Conservation (phyloP, 148 eudicot genomes). For the Chenopodium quinoa region DNA sequence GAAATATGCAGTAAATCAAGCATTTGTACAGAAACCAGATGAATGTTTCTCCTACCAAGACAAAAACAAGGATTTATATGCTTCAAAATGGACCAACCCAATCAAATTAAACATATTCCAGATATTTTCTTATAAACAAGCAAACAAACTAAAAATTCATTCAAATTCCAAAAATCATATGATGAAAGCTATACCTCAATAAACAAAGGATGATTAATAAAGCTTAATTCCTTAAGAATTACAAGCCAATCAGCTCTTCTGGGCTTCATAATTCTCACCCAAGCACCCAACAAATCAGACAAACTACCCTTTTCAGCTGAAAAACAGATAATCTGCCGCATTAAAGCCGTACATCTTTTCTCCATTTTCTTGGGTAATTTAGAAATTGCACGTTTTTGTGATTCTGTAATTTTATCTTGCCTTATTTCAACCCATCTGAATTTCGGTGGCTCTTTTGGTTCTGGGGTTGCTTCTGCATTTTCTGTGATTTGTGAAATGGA, state of each 20-base stretch:
- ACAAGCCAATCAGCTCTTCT: conserved; percentile 85
- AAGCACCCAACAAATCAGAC: conserved; percentile 49
- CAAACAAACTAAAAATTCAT: background rate
- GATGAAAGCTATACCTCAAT: conserved; percentile 43
- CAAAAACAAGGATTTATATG: background rate
- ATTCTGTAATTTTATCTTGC: conserved; percentile 40
- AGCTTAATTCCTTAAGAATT: conserved; percentile 70
- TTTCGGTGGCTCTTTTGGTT: conserved; percentile 29
- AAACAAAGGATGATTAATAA: conserved; percentile 59
- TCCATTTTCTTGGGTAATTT: conserved; percentile 64
- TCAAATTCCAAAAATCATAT: background rate
- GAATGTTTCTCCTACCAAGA: background rate
- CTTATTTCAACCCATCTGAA: conserved; percentile 55
- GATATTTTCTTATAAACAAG: background rate
- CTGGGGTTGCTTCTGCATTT: conserved; percentile 18
- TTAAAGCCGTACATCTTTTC: conserved; percentile 66
- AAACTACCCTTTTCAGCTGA: conserved; percentile 46
- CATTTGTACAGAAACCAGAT: background rate
- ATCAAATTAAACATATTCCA: too few species aligned
- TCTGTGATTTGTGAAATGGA: conserved; percentile 18
- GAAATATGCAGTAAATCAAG: background rate
- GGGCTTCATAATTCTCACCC: conserved; percentile 80
- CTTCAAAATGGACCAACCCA: background rate
- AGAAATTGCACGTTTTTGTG: conserved; percentile 52
- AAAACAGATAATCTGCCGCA: conserved; percentile 76